Percentiles rank a stretch among this genome's conserved stretches.
Evolutionary conservation across 306 rosid species (phyloP).

Genomic region (Luffa aegyptiaca): DNA sequence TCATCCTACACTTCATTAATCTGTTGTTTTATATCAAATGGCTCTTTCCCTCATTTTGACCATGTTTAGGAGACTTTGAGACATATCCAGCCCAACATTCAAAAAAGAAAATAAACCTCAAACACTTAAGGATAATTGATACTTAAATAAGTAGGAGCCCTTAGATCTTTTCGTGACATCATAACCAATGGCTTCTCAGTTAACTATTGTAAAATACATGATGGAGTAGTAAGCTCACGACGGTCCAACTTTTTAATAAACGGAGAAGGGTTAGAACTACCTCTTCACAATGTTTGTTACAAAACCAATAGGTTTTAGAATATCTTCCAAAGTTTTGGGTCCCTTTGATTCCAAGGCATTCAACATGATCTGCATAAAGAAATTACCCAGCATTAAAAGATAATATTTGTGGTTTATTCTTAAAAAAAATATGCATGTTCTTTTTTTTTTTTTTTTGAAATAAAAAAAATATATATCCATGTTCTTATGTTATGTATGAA

Average conservation of each 20-base stretch:
- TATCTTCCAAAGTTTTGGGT: conserved; percentile 15
- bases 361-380: conserved; percentile 49
- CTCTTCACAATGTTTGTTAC: conserved; percentile 52
- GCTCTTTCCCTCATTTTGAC: neutral
- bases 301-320: conserved; percentile 38
- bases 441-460: no score
- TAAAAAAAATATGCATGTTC: neutral
- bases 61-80: neutral
- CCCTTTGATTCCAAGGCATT: conserved; percentile 35
- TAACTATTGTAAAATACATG: neutral
- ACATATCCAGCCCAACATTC: neutral
- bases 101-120: neutral
- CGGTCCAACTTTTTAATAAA: neutral
- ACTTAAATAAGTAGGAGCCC: neutral
- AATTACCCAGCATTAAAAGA: neutral
- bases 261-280: conserved; percentile 23
- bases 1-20: neutral
- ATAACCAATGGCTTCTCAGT: neutral
- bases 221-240: neutral
- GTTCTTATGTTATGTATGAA: neutral
- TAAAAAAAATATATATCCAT: neutral
- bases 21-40: neutral
- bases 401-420: neutral
- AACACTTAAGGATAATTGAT: neutral
- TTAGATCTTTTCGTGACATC: neutral